A percentile compares a stretch with the other conserved stretches of the same genome.
phyloP scores from a whole-genome alignment of 257 asterid genomes.

The Salvia hispanica region DNA sequence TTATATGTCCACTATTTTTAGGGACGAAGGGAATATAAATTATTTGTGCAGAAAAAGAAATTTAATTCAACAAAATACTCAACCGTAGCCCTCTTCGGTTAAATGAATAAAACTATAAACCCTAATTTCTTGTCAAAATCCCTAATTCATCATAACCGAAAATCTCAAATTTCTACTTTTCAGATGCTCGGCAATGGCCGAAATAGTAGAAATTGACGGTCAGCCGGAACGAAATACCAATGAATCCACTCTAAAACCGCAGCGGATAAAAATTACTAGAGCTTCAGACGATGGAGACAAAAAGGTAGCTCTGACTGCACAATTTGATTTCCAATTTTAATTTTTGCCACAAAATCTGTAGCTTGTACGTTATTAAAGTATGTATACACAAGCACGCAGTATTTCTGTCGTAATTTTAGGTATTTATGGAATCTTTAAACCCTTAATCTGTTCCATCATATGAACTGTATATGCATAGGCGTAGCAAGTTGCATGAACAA shows the following conservation, averaged over 20 bases:
- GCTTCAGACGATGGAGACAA: slow-evolving; percentile 56
- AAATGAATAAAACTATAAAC: slow-evolving; percentile 7
- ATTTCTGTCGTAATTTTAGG: slow-evolving; percentile 10
- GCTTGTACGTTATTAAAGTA: slow-evolving; percentile 3
- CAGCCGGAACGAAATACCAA: slow-evolving; percentile 30
- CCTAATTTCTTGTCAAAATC: slow-evolving; percentile 35
- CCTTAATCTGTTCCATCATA: not conserved
- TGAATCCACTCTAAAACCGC: slow-evolving; percentile 44
- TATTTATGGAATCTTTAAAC: not conserved
- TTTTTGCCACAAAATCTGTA: not conserved
- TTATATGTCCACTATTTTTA: too few relatives aligned
- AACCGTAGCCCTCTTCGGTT: not conserved
- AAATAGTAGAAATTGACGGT: slow-evolving; percentile 32
- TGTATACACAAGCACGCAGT: slow-evolving; percentile 27
- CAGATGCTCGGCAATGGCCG: slow-evolving; percentile 35
- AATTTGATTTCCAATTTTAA: not conserved
- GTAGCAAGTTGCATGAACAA: slow-evolving; percentile 2
- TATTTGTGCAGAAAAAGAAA: too few relatives aligned
- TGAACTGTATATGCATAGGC: slow-evolving; percentile 6
- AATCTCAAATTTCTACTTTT: slow-evolving; percentile 3
- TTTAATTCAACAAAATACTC: too few relatives aligned
- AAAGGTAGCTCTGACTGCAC: slow-evolving; percentile 38
- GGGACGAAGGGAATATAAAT: too few relatives aligned
- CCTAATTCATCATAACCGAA: slow-evolving; percentile 25
- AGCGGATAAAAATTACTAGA: slow-evolving; percentile 52